Evolutionary conservation across 768 basidiomycete species (phyloP).

Genomic region (Lactifluus volemus): DNA sequence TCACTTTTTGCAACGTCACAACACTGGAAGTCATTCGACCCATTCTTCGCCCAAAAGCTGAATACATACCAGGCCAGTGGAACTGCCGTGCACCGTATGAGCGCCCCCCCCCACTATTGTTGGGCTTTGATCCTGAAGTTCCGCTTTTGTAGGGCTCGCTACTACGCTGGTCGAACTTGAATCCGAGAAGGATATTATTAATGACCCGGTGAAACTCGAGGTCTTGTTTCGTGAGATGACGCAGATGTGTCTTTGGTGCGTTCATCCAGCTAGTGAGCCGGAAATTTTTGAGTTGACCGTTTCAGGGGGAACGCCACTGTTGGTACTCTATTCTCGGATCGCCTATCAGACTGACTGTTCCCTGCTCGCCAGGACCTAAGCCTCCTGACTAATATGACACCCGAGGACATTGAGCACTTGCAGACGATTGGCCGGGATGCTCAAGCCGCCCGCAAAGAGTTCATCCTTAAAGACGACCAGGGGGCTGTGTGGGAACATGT

Average conservation of each 20-base stretch:
- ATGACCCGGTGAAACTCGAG: slow-evolving; percentile 45
- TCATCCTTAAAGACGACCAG: slow-evolving; percentile 82
- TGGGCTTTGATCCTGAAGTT: background rate
- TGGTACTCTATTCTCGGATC: slow-evolving; percentile 19
- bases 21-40: slow-evolving; percentile 73
- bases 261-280: background rate
- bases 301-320: slow-evolving; percentile 92
- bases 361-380: slow-evolving; percentile 62
- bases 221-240: slow-evolving; percentile 77
- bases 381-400: slow-evolving; percentile 76
- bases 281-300: background rate
- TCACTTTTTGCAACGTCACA: slow-evolving; percentile 58
- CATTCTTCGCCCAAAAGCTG: slow-evolving; percentile 73
- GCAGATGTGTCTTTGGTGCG: slow-evolving; percentile 81
- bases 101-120: background rate
- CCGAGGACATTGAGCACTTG: slow-evolving; percentile 72
- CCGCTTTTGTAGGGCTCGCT: slow-evolving; percentile 54
- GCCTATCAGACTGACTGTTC: background rate
- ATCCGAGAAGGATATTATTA: slow-evolving; percentile 36
- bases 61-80: slow-evolving; percentile 75
- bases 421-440: slow-evolving; percentile 80
- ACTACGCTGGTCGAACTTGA: slow-evolving; percentile 62
- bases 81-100: slow-evolving; percentile 67
- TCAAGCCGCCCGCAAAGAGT: slow-evolving; percentile 64
- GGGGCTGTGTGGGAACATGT: slow-evolving; percentile 65